Base-by-base conservation (phyloP, 2,329 filamentous ascomycete genomes). In the Thielaviopsis ethacetica region DNA sequence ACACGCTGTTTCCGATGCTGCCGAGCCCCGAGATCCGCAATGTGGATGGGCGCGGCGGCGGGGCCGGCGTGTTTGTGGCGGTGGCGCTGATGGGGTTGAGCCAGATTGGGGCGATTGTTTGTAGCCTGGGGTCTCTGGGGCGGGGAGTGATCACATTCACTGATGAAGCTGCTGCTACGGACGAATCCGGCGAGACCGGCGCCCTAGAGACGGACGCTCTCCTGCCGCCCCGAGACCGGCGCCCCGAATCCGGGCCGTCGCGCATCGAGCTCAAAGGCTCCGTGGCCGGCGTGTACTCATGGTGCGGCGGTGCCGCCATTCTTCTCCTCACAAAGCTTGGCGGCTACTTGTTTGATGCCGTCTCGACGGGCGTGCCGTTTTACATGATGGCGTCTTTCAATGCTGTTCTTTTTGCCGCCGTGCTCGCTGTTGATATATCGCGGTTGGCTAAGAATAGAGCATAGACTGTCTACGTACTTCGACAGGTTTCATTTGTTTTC, bases 101-200 rank as follows among this genome's bases (percentile, higher is more conserved):
- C 66, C 93, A 98, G 71, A 97, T 98, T 62, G 93, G 91, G 1
- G 86, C 90, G 12, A 97, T 98, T 61, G 93, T 98, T 0, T 96
- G 91, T 72, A 95, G 88, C 63, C 78, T 98, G n/a, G 90, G 88
- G 0, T 82, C 93, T 0, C 78, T 98, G 2, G 89, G 89, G 44
- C 82, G 83, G 17, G 91, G 90, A 3, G 85, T 97, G 22, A 75
- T 10, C 10, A 12, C 10, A 2, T 34, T 9, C 10, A 12, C 30
- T 34, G 30, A 34, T 34, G n/a, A n/a, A n/a, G n/a, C n/a, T n/a
- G 30, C 30, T 34, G 6, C 30, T 9, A 9, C 30, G 10, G 7
- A 34, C 30, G 10, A 10, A 34, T 34, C 30, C 7, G 10, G 30
- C 30, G 4, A 34, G 10, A 34, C 7, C 30, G 30, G 30, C 30